Evolutionary conservation across 306 rosid species (phyloP).

Genomic region (Luffa aegyptiaca): DNA sequence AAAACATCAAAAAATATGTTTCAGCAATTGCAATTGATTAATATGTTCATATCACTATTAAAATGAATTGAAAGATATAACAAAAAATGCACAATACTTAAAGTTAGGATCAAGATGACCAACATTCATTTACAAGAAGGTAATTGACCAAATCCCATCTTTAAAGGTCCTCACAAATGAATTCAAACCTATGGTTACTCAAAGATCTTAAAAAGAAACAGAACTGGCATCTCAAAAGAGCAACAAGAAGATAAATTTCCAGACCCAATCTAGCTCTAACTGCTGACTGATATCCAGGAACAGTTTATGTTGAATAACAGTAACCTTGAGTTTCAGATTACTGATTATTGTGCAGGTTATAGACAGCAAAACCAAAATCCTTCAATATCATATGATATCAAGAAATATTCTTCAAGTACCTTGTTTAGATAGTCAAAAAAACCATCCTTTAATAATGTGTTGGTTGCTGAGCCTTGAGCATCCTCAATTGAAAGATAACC

Average conservation of each 20-base stretch:
- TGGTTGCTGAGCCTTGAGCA: slow-evolving; percentile 43
- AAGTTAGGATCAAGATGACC: background rate
- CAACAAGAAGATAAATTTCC: background rate
- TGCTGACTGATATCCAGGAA: background rate
- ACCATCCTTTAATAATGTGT: slow-evolving; percentile 60
- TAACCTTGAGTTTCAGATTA: background rate
- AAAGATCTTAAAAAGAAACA: background rate
- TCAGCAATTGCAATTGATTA: background rate
- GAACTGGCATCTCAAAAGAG: background rate
- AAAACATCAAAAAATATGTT: slow-evolving; percentile 4
- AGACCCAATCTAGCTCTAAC: slow-evolving; percentile 2
- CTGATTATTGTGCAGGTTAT: background rate
- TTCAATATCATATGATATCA: background rate
- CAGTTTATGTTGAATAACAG: background rate
- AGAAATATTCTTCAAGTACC: slow-evolving; percentile 37
- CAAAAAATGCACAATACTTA: background rate
- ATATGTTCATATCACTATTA: background rate
- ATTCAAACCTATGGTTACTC: background rate
- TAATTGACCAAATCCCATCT: background rate
- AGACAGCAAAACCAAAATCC: background rate
- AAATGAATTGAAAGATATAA: background rate
- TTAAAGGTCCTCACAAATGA: background rate
- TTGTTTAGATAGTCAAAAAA: slow-evolving; percentile 71
- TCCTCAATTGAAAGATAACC: slow-evolving; percentile 70
- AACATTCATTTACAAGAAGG: background rate